Evolutionary conservation across 208 protist species (phyloP), one percentile per base, ranked within the genome.

Genomic region (Crithidia expoeki): DNA sequence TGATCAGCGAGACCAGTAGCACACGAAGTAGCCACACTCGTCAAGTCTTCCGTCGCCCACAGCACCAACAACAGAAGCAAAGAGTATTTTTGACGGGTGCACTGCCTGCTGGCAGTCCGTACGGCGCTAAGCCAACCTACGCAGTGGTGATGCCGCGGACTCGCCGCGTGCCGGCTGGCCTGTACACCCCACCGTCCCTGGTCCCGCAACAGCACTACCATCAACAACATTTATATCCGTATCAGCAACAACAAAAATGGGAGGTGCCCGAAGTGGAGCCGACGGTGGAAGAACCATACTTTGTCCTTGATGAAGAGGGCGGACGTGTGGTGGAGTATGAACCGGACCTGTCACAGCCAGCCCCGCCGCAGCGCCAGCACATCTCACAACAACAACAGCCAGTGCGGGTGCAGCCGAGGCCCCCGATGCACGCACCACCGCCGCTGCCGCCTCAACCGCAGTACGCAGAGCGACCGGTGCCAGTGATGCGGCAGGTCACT

Each of bases 51-150:
- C 56, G 62, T 11, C 34, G 28, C 23, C 53, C 17, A 17, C 51
- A 25, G 30, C 61, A 7, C 7, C 47, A 27, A 47, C 61, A 49
- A 44, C 59, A n/a, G 9, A 4, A 50, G 27, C 46, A 25, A 33
- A 30, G 34, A 28, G 28, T 49, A 36, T 62, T 71, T 9, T 32
- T 55, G 30, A 52, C 65, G 27, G 65, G 53, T 38, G 65, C 65
- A 44, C 65, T 57, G 44, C 72, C 72, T 16, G 30, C 42, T 7
- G 72, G 72, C 32, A 78, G 72, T 36, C 72, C 65, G 7, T 72
- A 78, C 58, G 72, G 63, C 23, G 65, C 59, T 5, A 46, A 7
- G 30, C 65, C 65, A n/a, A 72, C 65, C 25, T 71, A 66, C 47
- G 56, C 63, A 9, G 62, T 60, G 21, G 56, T 19, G 53, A 50